Base-by-base conservation (phyloP, 2,329 filamentous ascomycete genomes). In the Pseudogymnoascus sp. region DNA sequence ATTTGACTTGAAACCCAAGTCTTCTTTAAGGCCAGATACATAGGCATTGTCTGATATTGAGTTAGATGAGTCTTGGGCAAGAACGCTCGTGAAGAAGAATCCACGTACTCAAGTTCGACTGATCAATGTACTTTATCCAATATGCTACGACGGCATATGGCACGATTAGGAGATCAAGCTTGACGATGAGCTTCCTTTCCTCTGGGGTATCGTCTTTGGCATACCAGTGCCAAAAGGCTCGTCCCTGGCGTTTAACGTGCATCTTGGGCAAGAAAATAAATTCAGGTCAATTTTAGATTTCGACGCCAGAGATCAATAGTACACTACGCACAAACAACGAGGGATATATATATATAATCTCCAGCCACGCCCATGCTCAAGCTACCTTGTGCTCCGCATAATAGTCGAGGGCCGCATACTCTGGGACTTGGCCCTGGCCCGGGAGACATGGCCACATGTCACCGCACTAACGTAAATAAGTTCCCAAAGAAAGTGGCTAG, bases 121-220 rank as follows among this genome's bases (percentile, higher is more conserved):
- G 67, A 62, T 68, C 67, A 12, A 69, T 66, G 33, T 69, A 68
- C 21, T 70, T 70, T 60, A 80, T 76, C 78, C 81, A 84, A 65
- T 83, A 83, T 0, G 78, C 76, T 2, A 84, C 69, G 49, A 83
- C 79, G 0, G 80, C 81, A 66, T 83, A 84, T 0, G 81, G 81
- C 0, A 85, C 78, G 37, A 85, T 80, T 1, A 84, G 70, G 0
- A 81, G 69, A 64, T 85, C 82, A 11, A 85, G 75, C 67, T 85
- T 85, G 23, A 78, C 61, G 37, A 85, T 80, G 2, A 85, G 73
- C 63, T 74, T 77, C 41, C 79, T 74, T 65, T 84, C 81, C 62
- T 79, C 77, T 0, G 73, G 72, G 0, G 76, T 80, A 64, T 85
- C 82, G 6, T 78, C 72, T 16, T 76, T 72, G 2, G 79, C 71